Base-by-base conservation (phyloP, 1,284 basidiomycete species). In the Pyrrhoderma lamaoense region DNA sequence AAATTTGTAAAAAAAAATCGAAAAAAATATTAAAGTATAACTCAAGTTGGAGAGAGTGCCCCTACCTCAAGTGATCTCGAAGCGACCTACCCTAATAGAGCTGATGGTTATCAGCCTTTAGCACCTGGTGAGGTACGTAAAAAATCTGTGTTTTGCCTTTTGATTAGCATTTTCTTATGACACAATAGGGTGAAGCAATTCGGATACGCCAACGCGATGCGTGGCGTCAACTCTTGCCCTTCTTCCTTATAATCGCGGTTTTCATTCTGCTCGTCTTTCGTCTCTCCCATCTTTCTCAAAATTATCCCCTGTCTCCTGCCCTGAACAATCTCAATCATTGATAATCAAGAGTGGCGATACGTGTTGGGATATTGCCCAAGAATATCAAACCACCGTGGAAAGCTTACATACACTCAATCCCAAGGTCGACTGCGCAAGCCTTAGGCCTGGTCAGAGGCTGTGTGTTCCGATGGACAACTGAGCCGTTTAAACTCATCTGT, bases 231-330 rank as follows among this genome's bases (percentile, higher is more conserved):
- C 69, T 87, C 3, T 80, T 85, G 59, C 84, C 85, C 13, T 88
- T 86, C 70, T 79, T 86, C 67, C 76, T 87, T 55, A 75, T 85
- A 42, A 70, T 88, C 49, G 75, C 74, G 14, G 81, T 82, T 52
- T 58, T 78, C 37, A 73, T 88, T 27, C 72, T 88, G 3, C 74
- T 87, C 54, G 68, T 82, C 54, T 82, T 79, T 74, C 78, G 82
- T 16, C 67, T 80, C 22, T 58, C 77, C 71, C 71, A 1, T 74
- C 77, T 36, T 62, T 66, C 43, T 61, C 71, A 45, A 55, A 69
- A 39, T 51, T 64, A 13, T 55, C 51, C 52, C 59, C 36, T 22
- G 49, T 51, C 40, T 47, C 69, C 64, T 86, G 83, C 58, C 73
- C 79, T 4, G 66, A 70, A 37, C 69, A 69, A 35, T 75, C 72